Conservation (phyloP, 2,329 filamentous ascomycete species). For the Epicoccum sorghinum region DNA sequence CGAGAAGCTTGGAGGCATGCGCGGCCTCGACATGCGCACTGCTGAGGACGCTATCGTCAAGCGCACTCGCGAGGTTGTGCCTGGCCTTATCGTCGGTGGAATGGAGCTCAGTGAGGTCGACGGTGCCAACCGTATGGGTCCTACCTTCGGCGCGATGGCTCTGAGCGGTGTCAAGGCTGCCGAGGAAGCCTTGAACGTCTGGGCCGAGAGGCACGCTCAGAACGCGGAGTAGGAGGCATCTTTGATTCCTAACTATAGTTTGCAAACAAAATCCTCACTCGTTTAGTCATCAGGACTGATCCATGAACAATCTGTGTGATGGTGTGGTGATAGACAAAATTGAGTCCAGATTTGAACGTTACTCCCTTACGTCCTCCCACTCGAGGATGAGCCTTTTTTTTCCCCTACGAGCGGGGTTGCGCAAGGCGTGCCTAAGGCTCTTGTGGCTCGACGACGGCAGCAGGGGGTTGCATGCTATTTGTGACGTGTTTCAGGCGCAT, state of each 20-base stretch:
- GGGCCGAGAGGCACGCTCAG: constrained; percentile 77
- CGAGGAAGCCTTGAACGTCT: constrained; percentile 80
- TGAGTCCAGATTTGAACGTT: no score
- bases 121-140: constrained; percentile 89
- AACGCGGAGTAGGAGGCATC: constrained; percentile 59
- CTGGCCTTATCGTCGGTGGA: constrained; percentile 88
- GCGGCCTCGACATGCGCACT: constrained; percentile 88
- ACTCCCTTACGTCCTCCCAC: no score
- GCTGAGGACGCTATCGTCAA: constrained; percentile 95
- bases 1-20: constrained; percentile 87
- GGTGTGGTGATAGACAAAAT: no score
- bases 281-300: neutral
- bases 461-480: constrained; percentile 6
- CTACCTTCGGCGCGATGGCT: constrained; percentile 89
- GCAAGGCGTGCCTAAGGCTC: constrained; percentile 5
- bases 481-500: constrained; percentile 14
- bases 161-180: constrained; percentile 88
- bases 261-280: constrained; percentile 13
- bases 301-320: no score
- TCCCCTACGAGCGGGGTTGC: constrained; percentile 2
- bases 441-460: neutral
- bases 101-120: constrained; percentile 94
- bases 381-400: neutral
- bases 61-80: constrained; percentile 84
- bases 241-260: no score